A percentile compares a stretch with the other conserved stretches of the same genome.
phyloP scores from a whole-genome alignment of 2,329 filamentous ascomycete genomes.

The Phyllachora maydis region DNA sequence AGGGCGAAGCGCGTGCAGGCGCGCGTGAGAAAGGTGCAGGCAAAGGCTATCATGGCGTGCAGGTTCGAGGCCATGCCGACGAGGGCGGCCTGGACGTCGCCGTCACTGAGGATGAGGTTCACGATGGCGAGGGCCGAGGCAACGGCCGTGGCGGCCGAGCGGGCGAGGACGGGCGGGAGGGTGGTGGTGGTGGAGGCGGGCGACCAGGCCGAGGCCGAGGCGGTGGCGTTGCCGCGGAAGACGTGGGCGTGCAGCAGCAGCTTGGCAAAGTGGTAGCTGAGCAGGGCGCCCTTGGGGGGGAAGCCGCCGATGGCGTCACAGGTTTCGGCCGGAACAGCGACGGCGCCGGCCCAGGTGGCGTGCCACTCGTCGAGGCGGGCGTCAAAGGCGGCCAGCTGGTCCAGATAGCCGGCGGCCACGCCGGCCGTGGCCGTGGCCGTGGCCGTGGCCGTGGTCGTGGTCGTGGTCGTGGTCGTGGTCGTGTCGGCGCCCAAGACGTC shows the following conservation, averaged over 20 bases:
- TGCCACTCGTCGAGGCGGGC: slow-evolving; percentile 17
- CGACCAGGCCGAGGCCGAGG: too few relatives aligned
- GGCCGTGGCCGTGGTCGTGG: too few relatives aligned
- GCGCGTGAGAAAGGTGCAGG: slow-evolving; percentile 28
- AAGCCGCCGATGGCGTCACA: slow-evolving; percentile 11
- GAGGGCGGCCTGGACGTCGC: slow-evolving; percentile 11
- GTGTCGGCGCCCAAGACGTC: slow-evolving; percentile 34
- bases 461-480: too few relatives aligned
- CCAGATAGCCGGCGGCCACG: slow-evolving; percentile 27
- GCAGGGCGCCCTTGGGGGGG: slow-evolving; percentile 10
- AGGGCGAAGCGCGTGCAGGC: slow-evolving; percentile 18
- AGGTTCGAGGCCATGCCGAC: slow-evolving; percentile 26
- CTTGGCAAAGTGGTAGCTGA: slow-evolving; percentile 13
- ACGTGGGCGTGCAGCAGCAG: slow-evolving; percentile 11
- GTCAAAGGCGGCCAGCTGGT: slow-evolving; percentile 17
- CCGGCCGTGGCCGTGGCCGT: not conserved
- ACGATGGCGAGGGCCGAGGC: slow-evolving; percentile 15
- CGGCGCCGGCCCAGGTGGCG: slow-evolving; percentile 12
- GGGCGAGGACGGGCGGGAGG: too few relatives aligned
- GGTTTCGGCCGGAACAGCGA: slow-evolving; percentile 14
- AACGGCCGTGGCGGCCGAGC: slow-evolving; percentile 3
- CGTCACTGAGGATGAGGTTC: slow-evolving; percentile 13
- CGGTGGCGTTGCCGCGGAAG: slow-evolving; percentile 11
- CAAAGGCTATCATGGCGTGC: slow-evolving; percentile 30
- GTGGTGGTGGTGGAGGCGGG: too few relatives aligned